phyloP scores from a whole-genome alignment of 441 rosid species.

The Gossypium schwendimanii region DNA sequence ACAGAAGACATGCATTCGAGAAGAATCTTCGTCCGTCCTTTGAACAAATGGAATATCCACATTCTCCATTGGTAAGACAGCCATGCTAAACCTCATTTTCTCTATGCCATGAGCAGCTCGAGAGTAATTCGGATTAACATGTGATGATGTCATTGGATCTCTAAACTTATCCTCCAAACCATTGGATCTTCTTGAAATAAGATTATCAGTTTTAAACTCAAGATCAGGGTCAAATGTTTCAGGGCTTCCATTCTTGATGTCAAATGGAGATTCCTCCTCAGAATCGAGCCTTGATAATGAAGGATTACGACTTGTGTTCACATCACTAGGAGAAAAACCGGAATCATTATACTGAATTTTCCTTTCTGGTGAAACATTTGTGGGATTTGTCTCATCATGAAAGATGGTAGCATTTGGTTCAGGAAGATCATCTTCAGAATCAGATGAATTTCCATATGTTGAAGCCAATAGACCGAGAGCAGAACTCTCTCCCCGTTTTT shows the following conservation, averaged over 20 bases:
- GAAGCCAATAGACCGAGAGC: slow-evolving; percentile 79
- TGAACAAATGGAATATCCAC: slow-evolving; percentile 31
- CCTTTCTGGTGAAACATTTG: slow-evolving; percentile 24
- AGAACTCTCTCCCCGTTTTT: slow-evolving; percentile 28
- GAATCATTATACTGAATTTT: slow-evolving; percentile 22
- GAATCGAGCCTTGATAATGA: slow-evolving; percentile 16
- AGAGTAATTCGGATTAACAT: slow-evolving; percentile 23
- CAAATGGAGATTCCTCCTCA: slow-evolving; percentile 27
- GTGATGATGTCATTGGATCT: slow-evolving; percentile 11
- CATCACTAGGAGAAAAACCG: slow-evolving; percentile 23
- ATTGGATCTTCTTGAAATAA: slow-evolving; percentile 26
- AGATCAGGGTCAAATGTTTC: slow-evolving; percentile 14
- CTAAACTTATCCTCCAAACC: slow-evolving; percentile 22
- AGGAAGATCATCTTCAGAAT: slow-evolving; percentile 72
- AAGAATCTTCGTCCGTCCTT: slow-evolving; percentile 67
- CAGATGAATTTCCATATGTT: slow-evolving; percentile 84
- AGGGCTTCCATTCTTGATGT: slow-evolving; percentile 26
- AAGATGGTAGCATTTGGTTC: slow-evolving; percentile 29
- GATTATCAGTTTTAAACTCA: slow-evolving; percentile 30
- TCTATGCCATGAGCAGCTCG: slow-evolving; percentile 24
- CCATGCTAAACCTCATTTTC: slow-evolving; percentile 26
- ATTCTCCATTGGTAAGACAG: slow-evolving; percentile 17
- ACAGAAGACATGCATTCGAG: slow-evolving; percentile 83
- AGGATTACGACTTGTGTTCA: slow-evolving; percentile 17
- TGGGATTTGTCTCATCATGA: slow-evolving; percentile 24